A percentile compares a stretch with the other conserved stretches of the same genome.
phyloP scores from a whole-genome alignment of 2,329 filamentous ascomycete genomes.

The Scopulariopsis brevicaulis region DNA sequence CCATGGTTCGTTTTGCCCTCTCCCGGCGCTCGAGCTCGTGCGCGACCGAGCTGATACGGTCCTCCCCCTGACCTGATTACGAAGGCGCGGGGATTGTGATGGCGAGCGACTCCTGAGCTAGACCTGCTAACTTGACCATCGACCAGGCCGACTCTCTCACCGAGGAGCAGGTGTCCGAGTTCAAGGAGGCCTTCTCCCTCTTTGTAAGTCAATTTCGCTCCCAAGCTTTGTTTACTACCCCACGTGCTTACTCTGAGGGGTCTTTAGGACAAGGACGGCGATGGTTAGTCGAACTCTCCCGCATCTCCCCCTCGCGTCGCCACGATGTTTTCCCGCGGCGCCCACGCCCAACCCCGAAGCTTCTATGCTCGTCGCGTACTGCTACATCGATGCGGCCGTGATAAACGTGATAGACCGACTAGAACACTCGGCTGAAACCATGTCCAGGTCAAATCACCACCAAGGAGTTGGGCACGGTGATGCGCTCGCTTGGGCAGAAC shows the following conservation, averaged over 20 bases:
- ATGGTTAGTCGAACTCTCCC: constrained; percentile 54
- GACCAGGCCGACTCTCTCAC: constrained; percentile 90
- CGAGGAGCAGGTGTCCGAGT: constrained; percentile 99
- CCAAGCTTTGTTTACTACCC: constrained; percentile 12
- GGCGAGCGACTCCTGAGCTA: neutral
- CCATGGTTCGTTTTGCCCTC: neutral
- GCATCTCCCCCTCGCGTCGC: neutral
- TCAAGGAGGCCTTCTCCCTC: constrained; percentile 99
- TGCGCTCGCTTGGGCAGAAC: constrained; percentile 84
- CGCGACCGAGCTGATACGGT: neutral
- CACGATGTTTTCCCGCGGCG: neutral
- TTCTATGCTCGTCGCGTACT: neutral
- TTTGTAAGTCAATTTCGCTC: constrained; percentile 59
- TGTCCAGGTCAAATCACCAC: constrained; percentile 74
- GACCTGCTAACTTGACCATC: neutral
- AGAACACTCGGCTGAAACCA: neutral
- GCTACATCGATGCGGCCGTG: neutral
- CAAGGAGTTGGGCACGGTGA: constrained; percentile 82
- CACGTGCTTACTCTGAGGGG: constrained; percentile 1
- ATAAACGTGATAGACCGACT: neutral
- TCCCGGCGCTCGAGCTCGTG: neutral
- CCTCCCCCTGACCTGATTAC: neutral
- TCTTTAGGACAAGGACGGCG: constrained; percentile 73
- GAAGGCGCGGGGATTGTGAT: neutral
- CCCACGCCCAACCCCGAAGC: neutral